Evolutionary conservation across 208 protist species (phyloP).

Genomic region (Leishmania lainsoni): DNA sequence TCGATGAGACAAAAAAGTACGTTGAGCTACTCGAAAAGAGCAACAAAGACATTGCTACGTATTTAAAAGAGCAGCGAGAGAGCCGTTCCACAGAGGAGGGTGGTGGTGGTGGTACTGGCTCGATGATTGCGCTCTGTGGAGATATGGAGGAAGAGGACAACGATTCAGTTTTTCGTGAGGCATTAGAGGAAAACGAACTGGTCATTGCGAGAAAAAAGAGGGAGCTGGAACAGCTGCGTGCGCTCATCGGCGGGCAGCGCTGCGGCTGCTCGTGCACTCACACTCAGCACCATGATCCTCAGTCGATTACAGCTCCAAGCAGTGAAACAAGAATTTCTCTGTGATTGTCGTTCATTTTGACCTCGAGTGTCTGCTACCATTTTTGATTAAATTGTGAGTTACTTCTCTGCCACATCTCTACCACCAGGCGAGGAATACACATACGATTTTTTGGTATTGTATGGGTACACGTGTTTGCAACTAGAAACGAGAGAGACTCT

Average conservation of each 20-base stretch:
- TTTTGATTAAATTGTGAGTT: background rate
- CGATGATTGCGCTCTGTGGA: constrained; percentile 17
- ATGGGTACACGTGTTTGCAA: background rate
- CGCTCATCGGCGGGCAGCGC: constrained; percentile 28
- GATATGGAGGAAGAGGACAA: constrained; percentile 25
- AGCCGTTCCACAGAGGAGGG: constrained; percentile 16
- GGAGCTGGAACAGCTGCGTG: constrained; percentile 28
- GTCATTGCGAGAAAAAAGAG: constrained; percentile 39
- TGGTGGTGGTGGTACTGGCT: constrained; percentile 10
- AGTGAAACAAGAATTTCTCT: constrained; percentile 18
- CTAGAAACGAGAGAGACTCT: background rate
- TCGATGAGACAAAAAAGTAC: constrained; percentile 49
- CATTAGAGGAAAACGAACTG: constrained; percentile 36
- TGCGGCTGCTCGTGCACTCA: constrained; percentile 34
- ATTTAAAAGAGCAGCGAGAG: constrained; percentile 19
- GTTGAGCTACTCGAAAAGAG: constrained; percentile 66
- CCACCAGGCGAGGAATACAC: background rate
- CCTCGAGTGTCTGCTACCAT: background rate
- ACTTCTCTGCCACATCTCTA: background rate
- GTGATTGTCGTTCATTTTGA: background rate
- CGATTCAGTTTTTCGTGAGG: constrained; percentile 35
- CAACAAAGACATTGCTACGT: constrained; percentile 60
- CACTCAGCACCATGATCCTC: background rate
- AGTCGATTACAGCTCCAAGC: background rate
- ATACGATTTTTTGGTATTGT: background rate